These are phyloP conservation scores for Neonectria magnoliae DNA, from an alignment of 2,329 filamentous ascomycete species.

Conservation along the genomic window DNA sequence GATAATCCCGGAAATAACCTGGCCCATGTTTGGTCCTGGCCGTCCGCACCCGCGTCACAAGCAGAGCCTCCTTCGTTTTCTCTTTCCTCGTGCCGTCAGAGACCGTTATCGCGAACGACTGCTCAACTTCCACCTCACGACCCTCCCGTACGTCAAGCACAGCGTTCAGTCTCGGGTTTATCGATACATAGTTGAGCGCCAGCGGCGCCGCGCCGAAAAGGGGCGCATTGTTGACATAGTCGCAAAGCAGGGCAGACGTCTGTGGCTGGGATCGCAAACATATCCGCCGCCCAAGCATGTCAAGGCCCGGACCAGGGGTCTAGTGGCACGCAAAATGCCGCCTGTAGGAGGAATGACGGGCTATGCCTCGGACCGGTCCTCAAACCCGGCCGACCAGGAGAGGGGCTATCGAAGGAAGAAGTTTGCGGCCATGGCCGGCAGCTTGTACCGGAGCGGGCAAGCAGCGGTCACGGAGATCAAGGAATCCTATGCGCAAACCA, in stretches of 20 bases:
- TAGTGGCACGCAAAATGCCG: slow-evolving; percentile 45
- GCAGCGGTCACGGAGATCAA: slow-evolving; percentile 67
- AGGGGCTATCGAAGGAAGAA: slow-evolving; percentile 80
- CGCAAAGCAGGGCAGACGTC: slow-evolving; percentile 54
- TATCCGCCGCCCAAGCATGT: slow-evolving; percentile 45
- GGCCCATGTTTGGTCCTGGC: slow-evolving; percentile 55
- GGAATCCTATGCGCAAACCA: slow-evolving; percentile 67
- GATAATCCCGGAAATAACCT: slow-evolving; percentile 46
- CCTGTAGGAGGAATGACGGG: slow-evolving; percentile 37
- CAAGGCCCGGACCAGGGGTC: slow-evolving; percentile 45
- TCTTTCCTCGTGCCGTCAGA: slow-evolving; percentile 72
- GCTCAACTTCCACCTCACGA: slow-evolving; percentile 77
- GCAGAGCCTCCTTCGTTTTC: slow-evolving; percentile 68
- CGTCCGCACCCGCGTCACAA: slow-evolving; percentile 53
- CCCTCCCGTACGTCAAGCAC: slow-evolving; percentile 75
- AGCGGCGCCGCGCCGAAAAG: slow-evolving; percentile 63
- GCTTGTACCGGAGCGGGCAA: slow-evolving; percentile 65
- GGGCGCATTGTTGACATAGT: slow-evolving; percentile 57
- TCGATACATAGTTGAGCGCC: slow-evolving; percentile 73
- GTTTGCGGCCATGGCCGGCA: slow-evolving; percentile 73
- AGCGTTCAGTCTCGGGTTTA: slow-evolving; percentile 81
- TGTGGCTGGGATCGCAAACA: slow-evolving; percentile 55
- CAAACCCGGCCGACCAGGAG: slow-evolving; percentile 55
- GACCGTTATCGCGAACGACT: slow-evolving; percentile 73
- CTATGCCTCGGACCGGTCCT: slow-evolving; percentile 45